Evolutionary conservation across 2,329 filamentous ascomycete genomes (phyloP).

Genomic region (Coniochaeta ligniaria): DNA sequence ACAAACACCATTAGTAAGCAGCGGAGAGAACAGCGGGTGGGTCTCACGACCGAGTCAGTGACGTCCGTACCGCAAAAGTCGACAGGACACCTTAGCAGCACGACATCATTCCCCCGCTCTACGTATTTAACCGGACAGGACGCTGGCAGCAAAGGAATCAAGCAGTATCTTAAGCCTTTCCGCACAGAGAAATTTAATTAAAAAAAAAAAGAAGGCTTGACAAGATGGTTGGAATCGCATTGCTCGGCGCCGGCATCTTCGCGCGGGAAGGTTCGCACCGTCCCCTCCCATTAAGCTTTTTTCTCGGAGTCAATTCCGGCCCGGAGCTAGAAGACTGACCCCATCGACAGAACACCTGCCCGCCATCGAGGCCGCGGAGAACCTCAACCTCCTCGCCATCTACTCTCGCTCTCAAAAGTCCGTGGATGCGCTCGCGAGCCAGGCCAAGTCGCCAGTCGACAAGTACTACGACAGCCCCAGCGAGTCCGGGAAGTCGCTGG

Average conservation of each 20-base stretch:
- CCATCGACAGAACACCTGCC: slow-evolving; percentile 30
- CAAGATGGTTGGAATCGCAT: slow-evolving; percentile 21
- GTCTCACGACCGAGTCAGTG: neutral
- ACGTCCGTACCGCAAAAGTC: neutral
- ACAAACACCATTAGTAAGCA: neutral
- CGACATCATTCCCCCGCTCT: neutral
- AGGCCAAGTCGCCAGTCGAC: slow-evolving; percentile 24
- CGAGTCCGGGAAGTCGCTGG: slow-evolving; percentile 32
- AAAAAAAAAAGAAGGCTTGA: neutral
- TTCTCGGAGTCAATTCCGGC: neutral
- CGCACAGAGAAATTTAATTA: too few relatives aligned
- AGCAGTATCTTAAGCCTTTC: neutral
- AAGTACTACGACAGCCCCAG: slow-evolving; percentile 52
- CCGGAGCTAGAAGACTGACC: neutral
- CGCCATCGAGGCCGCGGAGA: slow-evolving; percentile 45
- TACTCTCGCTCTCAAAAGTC: slow-evolving; percentile 57
- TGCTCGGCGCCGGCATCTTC: slow-evolving; percentile 27
- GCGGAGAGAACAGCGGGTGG: neutral
- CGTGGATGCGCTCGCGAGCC: slow-evolving; percentile 35
- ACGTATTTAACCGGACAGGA: neutral
- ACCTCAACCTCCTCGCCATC: slow-evolving; percentile 53
- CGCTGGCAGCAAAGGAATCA: neutral
- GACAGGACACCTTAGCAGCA: neutral
- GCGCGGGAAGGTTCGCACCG: slow-evolving; percentile 16
- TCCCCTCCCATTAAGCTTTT: neutral